Evolutionary conservation across 2,329 filamentous ascomycete species (phyloP).

Genomic region (Graphilbum ipis-grandicollis): DNA sequence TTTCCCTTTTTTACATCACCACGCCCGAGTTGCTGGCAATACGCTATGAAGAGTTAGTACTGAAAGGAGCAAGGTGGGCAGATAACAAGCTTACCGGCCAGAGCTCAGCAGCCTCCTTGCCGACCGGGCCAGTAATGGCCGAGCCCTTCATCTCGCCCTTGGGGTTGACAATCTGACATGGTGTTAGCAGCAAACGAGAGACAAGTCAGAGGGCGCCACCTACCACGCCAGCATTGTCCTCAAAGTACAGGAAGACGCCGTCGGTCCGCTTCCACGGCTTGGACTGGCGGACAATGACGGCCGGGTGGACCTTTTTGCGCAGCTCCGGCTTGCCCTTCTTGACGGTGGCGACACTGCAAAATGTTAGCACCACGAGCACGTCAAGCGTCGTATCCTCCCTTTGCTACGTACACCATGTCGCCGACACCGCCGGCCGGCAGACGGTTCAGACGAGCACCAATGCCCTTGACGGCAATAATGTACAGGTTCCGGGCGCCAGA

Average conservation of each 20-base stretch:
- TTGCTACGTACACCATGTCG: constrained; percentile 63
- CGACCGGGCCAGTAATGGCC: constrained; percentile 95
- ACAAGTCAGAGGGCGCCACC: too few relatives aligned
- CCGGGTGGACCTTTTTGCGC: constrained; percentile 99
- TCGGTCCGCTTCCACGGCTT: constrained; percentile 99
- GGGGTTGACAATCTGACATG: constrained; percentile 87
- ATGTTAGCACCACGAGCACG: background rate
- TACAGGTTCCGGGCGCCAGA: constrained; percentile 96
- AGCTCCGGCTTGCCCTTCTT: constrained; percentile 99
- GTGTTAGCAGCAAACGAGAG: background rate
- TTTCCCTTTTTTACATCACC: constrained; percentile 67
- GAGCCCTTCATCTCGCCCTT: constrained; percentile 99
- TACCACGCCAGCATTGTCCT: constrained; percentile 99
- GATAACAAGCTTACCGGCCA: constrained; percentile 68
- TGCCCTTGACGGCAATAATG: constrained; percentile 99
- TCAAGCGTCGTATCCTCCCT: too few relatives aligned
- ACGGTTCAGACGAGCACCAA: constrained; percentile 93
- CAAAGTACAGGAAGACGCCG: constrained; percentile 98
- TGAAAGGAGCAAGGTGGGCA: too few relatives aligned
- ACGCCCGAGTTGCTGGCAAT: constrained; percentile 99
- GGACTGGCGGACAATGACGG: constrained; percentile 59
- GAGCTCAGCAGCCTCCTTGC: constrained; percentile 98
- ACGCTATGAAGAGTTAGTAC: constrained; percentile 59
- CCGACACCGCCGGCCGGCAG: constrained; percentile 94
- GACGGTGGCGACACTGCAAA: constrained; percentile 70